Evolutionary conservation across 2,329 filamentous ascomycete genomes (phyloP), one percentile per base, ranked within the genome.

Genomic region (Didymellaceae sp.): DNA sequence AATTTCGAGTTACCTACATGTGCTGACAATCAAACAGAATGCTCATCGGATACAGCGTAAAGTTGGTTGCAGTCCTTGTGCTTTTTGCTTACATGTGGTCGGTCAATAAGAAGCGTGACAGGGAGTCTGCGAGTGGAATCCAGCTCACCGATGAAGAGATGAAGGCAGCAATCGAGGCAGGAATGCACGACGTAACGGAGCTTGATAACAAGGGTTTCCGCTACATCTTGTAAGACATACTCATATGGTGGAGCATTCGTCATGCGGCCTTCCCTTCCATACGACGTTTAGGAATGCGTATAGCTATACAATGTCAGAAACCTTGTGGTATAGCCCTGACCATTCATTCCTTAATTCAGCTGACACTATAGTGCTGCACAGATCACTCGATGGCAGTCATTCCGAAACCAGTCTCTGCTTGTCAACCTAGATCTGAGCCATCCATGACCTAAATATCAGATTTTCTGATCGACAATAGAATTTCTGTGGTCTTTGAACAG

Each of bases 201-300:
- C 76, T 75, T 49, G 68, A 76, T 49, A 78, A 77, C 46, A 76
- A 72, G 52, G 66, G 76, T 21, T 78, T 78, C 44, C 57, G 75
- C 33, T 77, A 77, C 55, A 74, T 77, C 9, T 13, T 50, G 7
- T 50, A 44, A 32, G 5, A 13, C 6, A 2, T 2, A 28, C n/a
- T 5, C 26, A 13, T 28, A 1, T 9, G 26, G 26, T 13, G n/a
- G 5, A 6, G 26, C 6, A 5, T 28, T 13, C 10, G n/a, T 13
- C 6, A 5, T 13, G n/a, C n/a, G 11, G 11, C 6, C 11, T 28
- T 7, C 26, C 10, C 22, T 25, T 25, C 22, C 22, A 25, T 25
- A 25, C n/a, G n/a, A n/a, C n/a, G n/a, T n/a, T n/a, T n/a, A n/a
- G n/a, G n/a, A n/a, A n/a, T n/a, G n/a, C n/a, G n/a, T n/a, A n/a